These are phyloP conservation scores for Tylopilus vinaceipallidus DNA, from an alignment of 768 basidiomycete species.

Conservation along the genomic window DNA sequence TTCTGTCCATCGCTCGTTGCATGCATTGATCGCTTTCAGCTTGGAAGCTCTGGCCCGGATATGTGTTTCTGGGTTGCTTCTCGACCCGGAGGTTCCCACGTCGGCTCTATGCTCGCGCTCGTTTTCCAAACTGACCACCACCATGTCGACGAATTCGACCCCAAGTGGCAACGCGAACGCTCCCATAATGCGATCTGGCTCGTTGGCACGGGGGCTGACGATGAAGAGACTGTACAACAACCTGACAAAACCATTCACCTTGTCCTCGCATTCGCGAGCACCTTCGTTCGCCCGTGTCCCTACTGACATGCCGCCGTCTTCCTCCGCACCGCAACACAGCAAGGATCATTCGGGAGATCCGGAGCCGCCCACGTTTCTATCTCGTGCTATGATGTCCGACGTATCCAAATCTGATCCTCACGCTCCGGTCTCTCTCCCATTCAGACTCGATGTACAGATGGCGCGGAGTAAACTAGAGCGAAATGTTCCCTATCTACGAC, in stretches of 20 bases:
- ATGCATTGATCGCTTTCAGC: constrained; percentile 36
- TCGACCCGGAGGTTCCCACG: constrained; percentile 74
- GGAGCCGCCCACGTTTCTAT: constrained; percentile 46
- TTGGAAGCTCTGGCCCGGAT: constrained; percentile 87
- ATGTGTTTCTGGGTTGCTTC: constrained; percentile 82
- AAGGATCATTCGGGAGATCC: constrained; percentile 38
- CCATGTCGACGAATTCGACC: constrained; percentile 27
- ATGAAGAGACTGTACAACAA: constrained; percentile 45
- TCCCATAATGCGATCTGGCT: constrained; percentile 26
- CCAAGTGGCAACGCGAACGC: constrained; percentile 27
- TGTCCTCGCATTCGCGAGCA: constrained; percentile 30
- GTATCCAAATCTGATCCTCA: constrained; percentile 35
- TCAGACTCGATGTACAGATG: constrained; percentile 56
- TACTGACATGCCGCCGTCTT: constrained; percentile 6
- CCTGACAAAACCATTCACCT: constrained; percentile 53
- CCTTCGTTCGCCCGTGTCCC: constrained; percentile 16
- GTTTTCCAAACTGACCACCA: constrained; percentile 24
- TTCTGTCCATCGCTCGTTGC: constrained; percentile 24
- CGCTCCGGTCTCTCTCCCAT: constrained; percentile 51
- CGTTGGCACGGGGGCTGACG: constrained; percentile 44
- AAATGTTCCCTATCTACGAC: constrained; percentile 84
- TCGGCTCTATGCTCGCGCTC: constrained; percentile 46
- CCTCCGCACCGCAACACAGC: neutral
- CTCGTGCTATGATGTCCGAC: constrained; percentile 46
- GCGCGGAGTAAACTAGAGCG: constrained; percentile 55